Evolutionary conservation across 2,329 filamentous ascomycete genomes (phyloP).

Genomic region (Lecanicillium sp.): DNA sequence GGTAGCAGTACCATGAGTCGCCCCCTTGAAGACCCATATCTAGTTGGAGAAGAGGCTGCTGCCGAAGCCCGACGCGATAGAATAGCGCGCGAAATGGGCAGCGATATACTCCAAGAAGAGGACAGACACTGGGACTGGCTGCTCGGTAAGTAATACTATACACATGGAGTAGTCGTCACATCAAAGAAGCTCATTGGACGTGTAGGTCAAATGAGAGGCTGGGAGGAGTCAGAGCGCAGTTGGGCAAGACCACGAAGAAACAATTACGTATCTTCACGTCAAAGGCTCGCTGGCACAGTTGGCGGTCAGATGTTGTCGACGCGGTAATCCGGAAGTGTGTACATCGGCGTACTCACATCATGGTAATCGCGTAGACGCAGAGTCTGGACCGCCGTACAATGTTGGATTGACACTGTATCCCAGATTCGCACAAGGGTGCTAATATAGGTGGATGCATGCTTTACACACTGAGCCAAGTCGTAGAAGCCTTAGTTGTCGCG

Average conservation of each 20-base stretch:
- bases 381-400: too few species aligned
- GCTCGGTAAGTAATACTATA: constrained; percentile 35
- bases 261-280: constrained; percentile 17
- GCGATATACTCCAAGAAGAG: constrained; percentile 48
- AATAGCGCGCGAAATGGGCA: constrained; percentile 46
- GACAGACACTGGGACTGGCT: constrained; percentile 55
- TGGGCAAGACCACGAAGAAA: constrained; percentile 36
- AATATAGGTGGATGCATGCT: too few species aligned
- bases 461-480: too few species aligned
- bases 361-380: too few species aligned
- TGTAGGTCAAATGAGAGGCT: constrained; percentile 42
- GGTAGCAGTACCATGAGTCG: constrained; percentile 21
- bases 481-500: too few species aligned
- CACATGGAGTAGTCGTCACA: constrained; percentile 1
- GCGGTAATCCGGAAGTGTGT: too few species aligned
- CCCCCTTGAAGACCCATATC: constrained; percentile 58
- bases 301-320: constrained; percentile 6
- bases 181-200: constrained; percentile 9
- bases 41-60: constrained; percentile 61
- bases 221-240: constrained; percentile 42
- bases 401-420: too few species aligned
- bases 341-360: too few species aligned
- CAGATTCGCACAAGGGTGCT: too few species aligned
- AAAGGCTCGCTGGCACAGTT: constrained; percentile 8
- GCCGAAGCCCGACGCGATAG: constrained; percentile 48